Evolutionary conservation across 495 filamentous ascomycete species (phyloP).

Genomic region (Penicillium turbatum): DNA sequence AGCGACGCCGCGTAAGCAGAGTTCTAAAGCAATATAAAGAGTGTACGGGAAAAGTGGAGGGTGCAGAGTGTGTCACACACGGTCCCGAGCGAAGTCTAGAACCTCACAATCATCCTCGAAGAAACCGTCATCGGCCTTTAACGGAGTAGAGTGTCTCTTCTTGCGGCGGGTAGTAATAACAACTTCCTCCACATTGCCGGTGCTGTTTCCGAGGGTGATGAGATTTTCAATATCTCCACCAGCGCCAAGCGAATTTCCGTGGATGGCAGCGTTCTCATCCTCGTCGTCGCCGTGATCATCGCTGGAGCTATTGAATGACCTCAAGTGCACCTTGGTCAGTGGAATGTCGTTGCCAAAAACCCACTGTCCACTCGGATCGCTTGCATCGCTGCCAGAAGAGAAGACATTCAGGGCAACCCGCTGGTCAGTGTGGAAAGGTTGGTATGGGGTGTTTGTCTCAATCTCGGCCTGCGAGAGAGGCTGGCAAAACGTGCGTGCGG

Average conservation of each 20-base stretch:
- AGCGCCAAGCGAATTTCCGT: slow-evolving; percentile 34
- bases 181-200: slow-evolving; percentile 71
- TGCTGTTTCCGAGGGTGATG: slow-evolving; percentile 51
- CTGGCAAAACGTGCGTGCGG: slow-evolving; percentile 38
- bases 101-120: slow-evolving; percentile 95
- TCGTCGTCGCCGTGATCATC: slow-evolving; percentile 51
- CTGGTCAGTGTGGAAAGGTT: slow-evolving; percentile 84
- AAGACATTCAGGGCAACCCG: slow-evolving; percentile 69
- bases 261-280: slow-evolving; percentile 36
- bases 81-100: slow-evolving; percentile 82
- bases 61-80: slow-evolving; percentile 53
- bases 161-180: slow-evolving; percentile 73
- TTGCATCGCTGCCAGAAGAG: slow-evolving; percentile 20
- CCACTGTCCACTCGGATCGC: slow-evolving; percentile 48
- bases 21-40: slow-evolving; percentile 20
- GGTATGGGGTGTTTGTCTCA: slow-evolving; percentile 85
- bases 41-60: slow-evolving; percentile 7
- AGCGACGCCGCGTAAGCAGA: slow-evolving; percentile 18
- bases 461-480: slow-evolving; percentile 82
- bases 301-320: slow-evolving; percentile 40
- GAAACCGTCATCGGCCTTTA: slow-evolving; percentile 70
- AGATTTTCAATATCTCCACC: slow-evolving; percentile 50
- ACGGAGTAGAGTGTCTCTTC: slow-evolving; percentile 42
- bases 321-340: slow-evolving; percentile 59
- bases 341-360: slow-evolving; percentile 65